Evolutionary conservation across 495 filamentous ascomycete genomes (phyloP).

Genomic region (Trichoderma gamsii): DNA sequence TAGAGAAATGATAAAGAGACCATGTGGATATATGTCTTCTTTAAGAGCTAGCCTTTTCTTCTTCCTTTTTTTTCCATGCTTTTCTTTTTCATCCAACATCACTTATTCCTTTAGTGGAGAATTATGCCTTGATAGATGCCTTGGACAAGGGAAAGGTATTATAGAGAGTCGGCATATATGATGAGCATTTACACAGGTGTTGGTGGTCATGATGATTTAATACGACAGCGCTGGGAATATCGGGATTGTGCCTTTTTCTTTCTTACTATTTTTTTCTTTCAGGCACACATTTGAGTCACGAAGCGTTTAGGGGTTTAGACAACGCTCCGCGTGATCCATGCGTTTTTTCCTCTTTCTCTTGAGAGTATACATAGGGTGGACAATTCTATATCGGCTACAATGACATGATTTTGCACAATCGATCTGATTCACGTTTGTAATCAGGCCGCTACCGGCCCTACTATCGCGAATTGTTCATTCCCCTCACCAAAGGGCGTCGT

Average conservation of each 20-base stretch:
- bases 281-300: not conserved
- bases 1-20: not conserved
- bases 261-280: not conserved
- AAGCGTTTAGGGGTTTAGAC: not conserved
- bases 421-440: not conserved
- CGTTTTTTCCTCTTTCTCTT: not conserved
- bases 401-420: not conserved
- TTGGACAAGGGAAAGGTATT: not conserved
- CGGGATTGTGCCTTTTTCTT: not conserved
- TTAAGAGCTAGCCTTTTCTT: not conserved
- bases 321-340: not conserved
- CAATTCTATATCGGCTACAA: not conserved
- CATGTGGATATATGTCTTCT: not conserved
- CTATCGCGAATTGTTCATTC: not conserved
- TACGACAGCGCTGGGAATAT: not conserved
- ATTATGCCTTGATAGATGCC: not conserved
- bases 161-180: slow-evolving; percentile 8
- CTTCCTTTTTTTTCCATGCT: not conserved
- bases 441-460: not conserved
- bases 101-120: not conserved
- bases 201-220: not conserved
- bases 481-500: slow-evolving; percentile 5
- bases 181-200: slow-evolving; percentile 13
- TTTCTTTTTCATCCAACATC: not conserved
- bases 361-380: not conserved